A percentile compares a stretch with the other conserved stretches of the same genome.
Evolutionary conservation across 2,329 filamentous ascomycete genomes (phyloP).

Genomic region (Canariomyces notabilis): DNA sequence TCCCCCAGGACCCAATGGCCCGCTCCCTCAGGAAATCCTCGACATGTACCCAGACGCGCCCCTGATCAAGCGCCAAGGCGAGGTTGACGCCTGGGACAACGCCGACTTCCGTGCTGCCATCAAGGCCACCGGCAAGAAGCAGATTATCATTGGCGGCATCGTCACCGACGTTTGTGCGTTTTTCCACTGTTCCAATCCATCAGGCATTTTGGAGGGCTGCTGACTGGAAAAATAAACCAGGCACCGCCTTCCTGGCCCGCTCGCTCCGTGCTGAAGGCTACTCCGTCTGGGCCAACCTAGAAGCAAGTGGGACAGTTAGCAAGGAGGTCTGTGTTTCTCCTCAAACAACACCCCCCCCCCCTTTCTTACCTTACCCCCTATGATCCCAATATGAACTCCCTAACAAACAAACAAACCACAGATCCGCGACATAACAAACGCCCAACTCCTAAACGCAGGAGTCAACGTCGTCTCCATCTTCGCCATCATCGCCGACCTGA

Average conservation of each 20-base stretch:
- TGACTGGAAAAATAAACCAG: slow-evolving; percentile 15
- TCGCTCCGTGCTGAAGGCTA: slow-evolving; percentile 66
- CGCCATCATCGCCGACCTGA: slow-evolving; percentile 60
- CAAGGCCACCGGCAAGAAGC: slow-evolving; percentile 58
- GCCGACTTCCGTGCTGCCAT: slow-evolving; percentile 61
- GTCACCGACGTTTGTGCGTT: slow-evolving; percentile 63
- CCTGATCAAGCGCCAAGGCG: slow-evolving; percentile 62
- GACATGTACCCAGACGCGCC: slow-evolving; percentile 63
- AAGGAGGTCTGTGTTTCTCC: slow-evolving; percentile 11
- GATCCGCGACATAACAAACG: slow-evolving; percentile 59
- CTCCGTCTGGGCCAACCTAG: slow-evolving; percentile 67
- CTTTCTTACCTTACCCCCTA: not conserved
- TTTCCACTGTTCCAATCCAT: too few relatives aligned
- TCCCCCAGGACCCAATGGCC: slow-evolving; percentile 60
- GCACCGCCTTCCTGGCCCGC: slow-evolving; percentile 67
- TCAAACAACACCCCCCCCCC: not conserved
- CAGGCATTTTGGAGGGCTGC: not conserved
- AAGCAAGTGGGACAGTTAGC: slow-evolving; percentile 64
- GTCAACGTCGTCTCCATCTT: slow-evolving; percentile 61
- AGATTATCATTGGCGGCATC: slow-evolving; percentile 69
- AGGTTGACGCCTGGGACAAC: slow-evolving; percentile 77
- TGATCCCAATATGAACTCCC: not conserved
- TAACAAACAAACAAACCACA: slow-evolving; percentile 32
- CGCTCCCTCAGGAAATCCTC: slow-evolving; percentile 62
- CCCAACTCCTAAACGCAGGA: slow-evolving; percentile 61